Percentiles rank a stretch among this genome's conserved stretches.
phyloP scores from a whole-genome alignment of 2,329 filamentous ascomycete species.

The Aspergillus viridinutans region DNA sequence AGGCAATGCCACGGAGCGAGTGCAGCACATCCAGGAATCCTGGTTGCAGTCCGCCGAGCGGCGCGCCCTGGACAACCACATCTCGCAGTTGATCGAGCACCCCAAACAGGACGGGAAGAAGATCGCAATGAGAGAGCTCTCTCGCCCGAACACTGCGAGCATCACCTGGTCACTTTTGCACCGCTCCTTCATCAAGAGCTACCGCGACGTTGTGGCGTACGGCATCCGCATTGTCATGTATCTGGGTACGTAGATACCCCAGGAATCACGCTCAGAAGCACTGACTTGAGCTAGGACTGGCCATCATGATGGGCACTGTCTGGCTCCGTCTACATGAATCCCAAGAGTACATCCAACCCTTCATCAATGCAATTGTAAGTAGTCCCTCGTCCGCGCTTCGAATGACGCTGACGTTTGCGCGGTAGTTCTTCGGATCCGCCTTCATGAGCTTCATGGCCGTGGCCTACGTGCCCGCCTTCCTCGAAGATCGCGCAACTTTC shows the following conservation, averaged over 20 bases:
- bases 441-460: slow-evolving; percentile 81
- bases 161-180: slow-evolving; percentile 66
- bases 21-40: slow-evolving; percentile 51
- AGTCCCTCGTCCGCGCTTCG: not conserved
- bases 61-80: slow-evolving; percentile 25
- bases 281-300: slow-evolving; percentile 51
- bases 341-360: slow-evolving; percentile 72
- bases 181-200: slow-evolving; percentile 75
- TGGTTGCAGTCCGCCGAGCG: slow-evolving; percentile 52
- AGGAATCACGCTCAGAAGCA: not conserved
- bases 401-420: not conserved
- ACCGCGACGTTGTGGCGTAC: slow-evolving; percentile 79
- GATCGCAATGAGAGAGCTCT: slow-evolving; percentile 14
- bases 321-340: slow-evolving; percentile 68
- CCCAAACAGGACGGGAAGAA: slow-evolving; percentile 24
- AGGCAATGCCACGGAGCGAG: slow-evolving; percentile 43
- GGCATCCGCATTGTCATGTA: slow-evolving; percentile 82
- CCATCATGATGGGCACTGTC: slow-evolving; percentile 84
- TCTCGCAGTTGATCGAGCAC: slow-evolving; percentile 15
- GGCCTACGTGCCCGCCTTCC: slow-evolving; percentile 77
- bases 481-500: slow-evolving; percentile 71
- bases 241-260: slow-evolving; percentile 43
- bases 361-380: slow-evolving; percentile 70
- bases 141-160: slow-evolving; percentile 43
- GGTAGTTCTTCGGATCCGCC: slow-evolving; percentile 62